Conservation (phyloP, 1,139 yeast genomes). For the Candida freyschussii region DNA sequence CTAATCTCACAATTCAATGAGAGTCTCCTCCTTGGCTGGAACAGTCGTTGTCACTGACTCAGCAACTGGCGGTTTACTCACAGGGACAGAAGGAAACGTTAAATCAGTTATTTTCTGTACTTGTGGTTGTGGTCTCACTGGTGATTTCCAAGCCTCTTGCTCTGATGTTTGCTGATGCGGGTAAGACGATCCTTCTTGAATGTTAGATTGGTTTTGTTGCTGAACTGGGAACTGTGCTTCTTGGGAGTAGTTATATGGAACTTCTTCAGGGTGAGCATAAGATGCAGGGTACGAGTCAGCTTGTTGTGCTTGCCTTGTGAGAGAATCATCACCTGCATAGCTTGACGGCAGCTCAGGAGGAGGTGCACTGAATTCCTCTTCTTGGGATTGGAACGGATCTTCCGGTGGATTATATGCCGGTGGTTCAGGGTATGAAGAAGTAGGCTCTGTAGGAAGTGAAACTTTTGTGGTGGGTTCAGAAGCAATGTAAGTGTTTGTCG, state of each 20-base stretch:
- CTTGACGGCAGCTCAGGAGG: constrained; percentile 6
- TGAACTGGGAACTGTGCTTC: not conserved
- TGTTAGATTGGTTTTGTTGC: constrained; percentile 3
- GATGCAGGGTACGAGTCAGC: too few relatives aligned
- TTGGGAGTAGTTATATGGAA: too few relatives aligned
- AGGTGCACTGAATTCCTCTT: constrained; percentile 10
- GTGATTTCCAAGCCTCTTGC: constrained; percentile 4
- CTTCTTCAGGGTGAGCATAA: too few relatives aligned
- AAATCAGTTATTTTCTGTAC: constrained; percentile 29
- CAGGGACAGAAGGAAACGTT: constrained; percentile 36
- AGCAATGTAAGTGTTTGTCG: not conserved
- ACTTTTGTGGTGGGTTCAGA: not conserved
- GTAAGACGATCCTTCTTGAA: constrained; percentile 4
- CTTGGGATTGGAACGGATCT: constrained; percentile 10
- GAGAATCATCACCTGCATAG: too few relatives aligned
- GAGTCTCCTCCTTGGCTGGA: constrained; percentile 27
- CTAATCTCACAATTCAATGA: constrained; percentile 30
- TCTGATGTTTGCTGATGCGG: constrained; percentile 4
- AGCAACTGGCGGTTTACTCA: constrained; percentile 22
- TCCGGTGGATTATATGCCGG: constrained; percentile 6
- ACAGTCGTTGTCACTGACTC: constrained; percentile 1
- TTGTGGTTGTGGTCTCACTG: constrained; percentile 4
- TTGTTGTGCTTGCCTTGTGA: too few relatives aligned
- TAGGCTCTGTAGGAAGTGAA: constrained; percentile 4
- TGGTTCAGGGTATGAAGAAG: constrained; percentile 3